phyloP scores from a whole-genome alignment of 495 filamentous ascomycete species.

The Tuber magnatum region DNA sequence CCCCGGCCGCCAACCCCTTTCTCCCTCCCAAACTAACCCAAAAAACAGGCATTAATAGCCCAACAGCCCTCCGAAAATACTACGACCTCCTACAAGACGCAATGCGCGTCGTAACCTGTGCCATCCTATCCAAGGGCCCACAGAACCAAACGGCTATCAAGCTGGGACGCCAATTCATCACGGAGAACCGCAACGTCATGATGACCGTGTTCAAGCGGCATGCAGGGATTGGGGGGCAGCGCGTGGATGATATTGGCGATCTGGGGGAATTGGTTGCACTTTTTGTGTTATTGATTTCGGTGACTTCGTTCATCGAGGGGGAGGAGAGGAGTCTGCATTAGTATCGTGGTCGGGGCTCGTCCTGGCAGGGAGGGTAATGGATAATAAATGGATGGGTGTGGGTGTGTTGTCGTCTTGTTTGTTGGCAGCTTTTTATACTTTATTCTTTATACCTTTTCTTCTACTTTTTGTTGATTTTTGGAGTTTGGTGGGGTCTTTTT shows the following conservation, averaged over 20 bases:
- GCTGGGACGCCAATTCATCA: conserved; percentile 67
- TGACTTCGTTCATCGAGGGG: conserved; percentile 58
- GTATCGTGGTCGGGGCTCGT: neutral
- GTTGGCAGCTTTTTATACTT: conserved; percentile 9
- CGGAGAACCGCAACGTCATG: conserved; percentile 69
- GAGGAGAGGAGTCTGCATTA: conserved; percentile 14
- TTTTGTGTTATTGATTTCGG: conserved; percentile 52
- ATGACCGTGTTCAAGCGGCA: conserved; percentile 86
- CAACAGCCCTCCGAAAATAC: conserved; percentile 66
- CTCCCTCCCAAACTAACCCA: conserved; percentile 19
- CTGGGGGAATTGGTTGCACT: conserved; percentile 50
- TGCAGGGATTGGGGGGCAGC: conserved; percentile 63
- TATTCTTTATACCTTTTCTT: conserved; percentile 17
- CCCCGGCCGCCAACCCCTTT: conserved; percentile 24
- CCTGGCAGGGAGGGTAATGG: neutral
- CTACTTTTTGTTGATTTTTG: conserved; percentile 3
- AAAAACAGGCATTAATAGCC: conserved; percentile 56
- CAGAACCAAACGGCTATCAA: conserved; percentile 70
- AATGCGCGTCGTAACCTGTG: conserved; percentile 70
- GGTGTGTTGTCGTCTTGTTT: conserved; percentile 18
- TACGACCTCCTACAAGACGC: conserved; percentile 76
- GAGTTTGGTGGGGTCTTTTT: conserved; percentile 1
- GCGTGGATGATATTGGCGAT: conserved; percentile 44
- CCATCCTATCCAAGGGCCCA: conserved; percentile 66
- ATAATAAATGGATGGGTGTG: neutral